Percentiles rank a stretch among this genome's conserved stretches.
Evolutionary conservation across 768 basidiomycete species (phyloP).

Genomic region (Myochromella boudieri): DNA sequence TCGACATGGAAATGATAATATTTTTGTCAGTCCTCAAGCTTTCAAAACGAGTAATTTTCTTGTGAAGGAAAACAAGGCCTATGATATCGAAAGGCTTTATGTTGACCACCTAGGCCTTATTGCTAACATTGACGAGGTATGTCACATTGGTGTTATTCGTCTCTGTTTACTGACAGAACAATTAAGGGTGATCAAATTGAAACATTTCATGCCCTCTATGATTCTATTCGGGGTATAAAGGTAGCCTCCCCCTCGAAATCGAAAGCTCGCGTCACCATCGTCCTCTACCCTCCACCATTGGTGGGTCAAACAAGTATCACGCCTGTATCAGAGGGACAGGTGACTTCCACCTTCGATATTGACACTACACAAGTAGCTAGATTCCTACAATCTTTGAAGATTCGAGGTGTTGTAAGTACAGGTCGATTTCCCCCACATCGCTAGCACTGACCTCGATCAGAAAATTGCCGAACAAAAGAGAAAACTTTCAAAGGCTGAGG

Average conservation of each 20-base stretch:
- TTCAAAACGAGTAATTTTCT: slow-evolving; percentile 44
- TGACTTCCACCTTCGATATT: slow-evolving; percentile 38
- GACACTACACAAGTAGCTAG: slow-evolving; percentile 28
- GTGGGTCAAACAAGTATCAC: slow-evolving; percentile 31
- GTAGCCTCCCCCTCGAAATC: slow-evolving; percentile 24
- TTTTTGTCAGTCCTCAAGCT: slow-evolving; percentile 53
- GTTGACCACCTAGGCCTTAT: slow-evolving; percentile 51
- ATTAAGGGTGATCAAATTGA: slow-evolving; percentile 45
- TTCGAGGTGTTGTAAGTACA: slow-evolving; percentile 46
- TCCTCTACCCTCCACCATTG: slow-evolving; percentile 36
- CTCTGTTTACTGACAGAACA: neutral
- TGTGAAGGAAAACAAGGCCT: slow-evolving; percentile 30
- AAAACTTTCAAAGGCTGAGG: slow-evolving; percentile 26
- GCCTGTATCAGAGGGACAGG: slow-evolving; percentile 15
- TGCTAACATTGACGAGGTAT: slow-evolving; percentile 47
- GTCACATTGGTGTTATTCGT: neutral
- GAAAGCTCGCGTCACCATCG: slow-evolving; percentile 28
- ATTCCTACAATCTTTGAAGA: slow-evolving; percentile 41
- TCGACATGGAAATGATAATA: slow-evolving; percentile 1
- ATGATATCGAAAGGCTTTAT: slow-evolving; percentile 45
- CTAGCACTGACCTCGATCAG: neutral
- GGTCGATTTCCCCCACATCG: neutral
- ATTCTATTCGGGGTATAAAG: slow-evolving; percentile 24
- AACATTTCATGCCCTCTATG: slow-evolving; percentile 47
- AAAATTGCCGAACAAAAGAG: slow-evolving; percentile 12